Conservation (phyloP, 331 rosid species). For the Prunus yedoensis region DNA sequence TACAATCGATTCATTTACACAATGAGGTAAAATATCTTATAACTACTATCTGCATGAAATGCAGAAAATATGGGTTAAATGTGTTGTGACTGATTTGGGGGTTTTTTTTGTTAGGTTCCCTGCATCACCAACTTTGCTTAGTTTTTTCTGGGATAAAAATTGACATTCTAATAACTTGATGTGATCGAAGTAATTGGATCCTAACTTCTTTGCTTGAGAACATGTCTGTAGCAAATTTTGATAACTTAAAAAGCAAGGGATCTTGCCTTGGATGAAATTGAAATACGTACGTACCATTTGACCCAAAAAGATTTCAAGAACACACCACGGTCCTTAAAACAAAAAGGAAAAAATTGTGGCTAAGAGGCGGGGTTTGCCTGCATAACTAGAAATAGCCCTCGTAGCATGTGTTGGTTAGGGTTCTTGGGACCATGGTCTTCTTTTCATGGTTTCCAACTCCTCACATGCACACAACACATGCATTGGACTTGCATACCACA, state of each 20-base stretch:
- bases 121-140: neutral
- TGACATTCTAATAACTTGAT: neutral
- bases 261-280: neutral
- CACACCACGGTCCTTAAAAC: neutral
- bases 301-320: too few relatives aligned
- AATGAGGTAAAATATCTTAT: too few relatives aligned
- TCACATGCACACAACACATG: too few relatives aligned
- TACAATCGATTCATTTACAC: neutral
- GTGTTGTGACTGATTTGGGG: neutral
- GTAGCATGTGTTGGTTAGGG: neutral
- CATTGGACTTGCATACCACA: too few relatives aligned
- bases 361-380: too few relatives aligned
- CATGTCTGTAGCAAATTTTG: neutral
- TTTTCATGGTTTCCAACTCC: neutral
- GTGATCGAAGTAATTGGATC: neutral
- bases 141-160: slow-evolving; percentile 8
- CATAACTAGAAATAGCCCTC: too few relatives aligned
- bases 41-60: neutral
- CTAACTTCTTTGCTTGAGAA: neutral
- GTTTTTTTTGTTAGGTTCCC: neutral
- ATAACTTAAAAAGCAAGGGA: neutral
- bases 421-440: neutral
- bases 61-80: neutral
- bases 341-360: neutral
- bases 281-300: too few relatives aligned